Conservation (phyloP, 2,329 filamentous ascomycete genomes). For the Calonectria multiphialidica region DNA sequence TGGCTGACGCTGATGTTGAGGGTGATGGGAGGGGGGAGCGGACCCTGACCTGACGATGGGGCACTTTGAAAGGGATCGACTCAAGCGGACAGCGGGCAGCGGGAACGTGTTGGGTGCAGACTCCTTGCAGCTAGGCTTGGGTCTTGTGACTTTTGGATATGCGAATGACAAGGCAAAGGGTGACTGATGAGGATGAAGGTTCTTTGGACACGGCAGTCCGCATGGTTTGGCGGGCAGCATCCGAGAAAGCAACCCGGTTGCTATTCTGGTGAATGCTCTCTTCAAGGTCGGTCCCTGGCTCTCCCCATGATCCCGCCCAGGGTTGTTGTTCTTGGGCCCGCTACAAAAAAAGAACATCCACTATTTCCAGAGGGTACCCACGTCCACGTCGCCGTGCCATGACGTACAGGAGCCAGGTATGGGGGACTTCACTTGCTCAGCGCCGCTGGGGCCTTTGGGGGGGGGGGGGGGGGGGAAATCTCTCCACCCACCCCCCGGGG, state of each 20-base stretch:
- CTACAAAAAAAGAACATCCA: conserved; percentile 5
- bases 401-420: conserved; percentile 16
- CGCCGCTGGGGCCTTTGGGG: neutral
- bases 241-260: neutral
- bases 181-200: neutral
- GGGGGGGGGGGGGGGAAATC: no score
- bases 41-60: conserved; percentile 1
- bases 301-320: conserved; percentile 1
- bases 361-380: neutral
- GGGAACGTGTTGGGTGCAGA: neutral
- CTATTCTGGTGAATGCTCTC: neutral
- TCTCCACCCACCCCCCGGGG: neutral
- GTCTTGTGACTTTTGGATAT: neutral
- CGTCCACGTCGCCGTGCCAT: conserved; percentile 21
- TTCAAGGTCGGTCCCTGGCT: neutral
- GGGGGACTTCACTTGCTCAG: neutral
- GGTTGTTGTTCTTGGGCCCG: neutral
- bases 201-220: neutral
- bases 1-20: conserved; percentile 30
- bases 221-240: neutral
- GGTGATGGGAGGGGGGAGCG: neutral
- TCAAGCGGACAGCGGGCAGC: neutral
- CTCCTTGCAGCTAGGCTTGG: neutral
- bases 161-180: neutral
- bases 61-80: conserved; percentile 3